Evolutionary conservation across 352 stramenopile genomes (phyloP).

Genomic region (Phytophthora macrochlamydospora): DNA sequence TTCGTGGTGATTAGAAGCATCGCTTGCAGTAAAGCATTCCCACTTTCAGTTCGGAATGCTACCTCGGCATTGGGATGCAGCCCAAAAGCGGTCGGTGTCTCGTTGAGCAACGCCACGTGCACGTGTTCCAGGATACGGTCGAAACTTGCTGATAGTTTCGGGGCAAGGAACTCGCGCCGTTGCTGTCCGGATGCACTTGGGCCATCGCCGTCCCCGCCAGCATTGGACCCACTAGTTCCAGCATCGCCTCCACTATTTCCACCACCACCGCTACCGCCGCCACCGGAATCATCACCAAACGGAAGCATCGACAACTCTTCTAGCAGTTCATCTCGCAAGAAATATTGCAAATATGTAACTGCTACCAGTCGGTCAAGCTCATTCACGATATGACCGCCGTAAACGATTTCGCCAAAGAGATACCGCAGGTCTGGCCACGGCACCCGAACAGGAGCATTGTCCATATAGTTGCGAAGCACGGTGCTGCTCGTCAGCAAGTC

Average conservation of each 20-base stretch:
- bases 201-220: conserved; percentile 23
- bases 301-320: conserved; percentile 91
- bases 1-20: conserved; percentile 75
- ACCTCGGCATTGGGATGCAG: conserved; percentile 95
- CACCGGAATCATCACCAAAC: conserved; percentile 69
- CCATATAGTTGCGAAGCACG: conserved; percentile 93
- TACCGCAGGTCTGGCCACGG: conserved; percentile 92
- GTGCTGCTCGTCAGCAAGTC: conserved; percentile 86
- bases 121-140: conserved; percentile 91
- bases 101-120: conserved; percentile 76
- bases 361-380: conserved; percentile 81
- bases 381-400: conserved; percentile 89
- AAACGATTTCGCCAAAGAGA: conserved; percentile 91
- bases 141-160: conserved; percentile 70
- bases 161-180: conserved; percentile 68
- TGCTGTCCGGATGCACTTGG: conserved; percentile 28
- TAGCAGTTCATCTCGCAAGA: conserved; percentile 87
- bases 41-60: conserved; percentile 88
- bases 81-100: conserved; percentile 89
- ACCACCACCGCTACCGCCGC: conserved; percentile 20
- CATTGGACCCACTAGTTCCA: conserved; percentile 25
- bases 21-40: conserved; percentile 75
- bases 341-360: conserved; percentile 87
- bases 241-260: conserved; percentile 27
- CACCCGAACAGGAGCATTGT: conserved; percentile 86